Base-by-base conservation (phyloP, 768 basidiomycete species). In the Panaeolus cyanescens region DNA sequence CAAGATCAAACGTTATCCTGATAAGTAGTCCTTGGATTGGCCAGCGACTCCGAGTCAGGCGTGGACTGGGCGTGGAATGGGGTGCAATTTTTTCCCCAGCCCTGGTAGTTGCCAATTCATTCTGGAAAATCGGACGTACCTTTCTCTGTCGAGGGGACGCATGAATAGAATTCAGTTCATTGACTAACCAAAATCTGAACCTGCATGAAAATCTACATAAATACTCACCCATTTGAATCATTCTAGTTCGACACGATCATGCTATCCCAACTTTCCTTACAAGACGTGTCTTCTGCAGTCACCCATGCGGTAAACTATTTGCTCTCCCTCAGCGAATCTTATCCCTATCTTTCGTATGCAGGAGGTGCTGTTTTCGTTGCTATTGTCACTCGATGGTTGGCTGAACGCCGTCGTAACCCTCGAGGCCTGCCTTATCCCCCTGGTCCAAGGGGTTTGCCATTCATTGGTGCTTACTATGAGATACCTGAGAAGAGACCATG, bases 361-460 rank as follows among this genome's bases (percentile, higher is more conserved):
- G 25, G 45, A 25, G 45, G 45, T 50, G 45, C 25, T 9, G 45
- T 50, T 15, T 22, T 50, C 12, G 45, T 50, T 28, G 45, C 25
- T 3, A 50, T 50, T 50, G 45, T 50, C 9, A 28, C 45, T 50
- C 45, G 25, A 28, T 50, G 45, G 45, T 15, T 50, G 6, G 25
- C 45, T 12, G 22, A 4, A 25, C 45, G 25, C 15, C 45, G 25
- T 30, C 45, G 25, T 13, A 73, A 42, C 60, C 66, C 56, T 65
- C 67, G 59, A 55, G 64, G 65, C 31, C 59, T 69, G 17, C 68
- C 45, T 1, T 50, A 77, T 13, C 78, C 79, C 15, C 80, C 80
- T 28, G 79, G 79, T 5, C 80, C 80, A 2, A 71, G 68, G 54
- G 79, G 79, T 12, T 63, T 77, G 22, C 81, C 80, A 4, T 36